Evolutionary conservation across 108 stramenopile species (phyloP), one percentile per base, ranked within the genome.

Genomic region (Pseudonitzschia multiseries): DNA sequence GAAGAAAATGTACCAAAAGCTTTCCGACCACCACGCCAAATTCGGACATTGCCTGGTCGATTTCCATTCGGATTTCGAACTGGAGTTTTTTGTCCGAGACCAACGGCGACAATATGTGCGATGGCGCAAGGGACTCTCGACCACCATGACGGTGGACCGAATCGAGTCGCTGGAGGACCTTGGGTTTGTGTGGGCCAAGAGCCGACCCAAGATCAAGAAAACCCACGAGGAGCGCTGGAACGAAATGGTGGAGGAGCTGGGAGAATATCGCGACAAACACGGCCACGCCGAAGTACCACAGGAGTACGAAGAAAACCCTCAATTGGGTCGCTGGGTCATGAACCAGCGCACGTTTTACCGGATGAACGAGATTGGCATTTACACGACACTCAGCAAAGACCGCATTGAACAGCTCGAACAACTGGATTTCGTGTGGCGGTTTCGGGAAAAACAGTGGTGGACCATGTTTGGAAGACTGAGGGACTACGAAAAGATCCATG

Each of bases 311-410:
- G 54, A 70, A 1, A 80, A 82, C 64, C 26, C 31, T 31, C 65
- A 65, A 20, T 42, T 88, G 18, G 84, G 87, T 24, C 74, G 73
- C 26, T 88, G 87, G 87, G 76, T 75, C 32, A 81, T 79, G 79
- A 84, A 83, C 59, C 84, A 83, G 71, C 76, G 87, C 1, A 75
- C 78, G 22, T 52, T 65, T 18, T 83, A 88, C 53, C 66, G 76
- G 46, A 59, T 56, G 20, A 57, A 74, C 48, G n/a, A 69, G 13
- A 53, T 74, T 17, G 83, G 81, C 36, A 54, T 57, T 22, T 22
- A 46, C 28, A 48, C 29, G 3, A 76, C 67, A 13, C 41, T 86
- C 48, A 79, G 79, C 9, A 2, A 28, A 18, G 79, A 78, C 15
- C 78, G 81, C 17, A 81, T 89, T 14, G 48, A 63, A 5, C 44